Conservation (phyloP, 108 stramenopile species). For the Cyclotella distinguenda region DNA sequence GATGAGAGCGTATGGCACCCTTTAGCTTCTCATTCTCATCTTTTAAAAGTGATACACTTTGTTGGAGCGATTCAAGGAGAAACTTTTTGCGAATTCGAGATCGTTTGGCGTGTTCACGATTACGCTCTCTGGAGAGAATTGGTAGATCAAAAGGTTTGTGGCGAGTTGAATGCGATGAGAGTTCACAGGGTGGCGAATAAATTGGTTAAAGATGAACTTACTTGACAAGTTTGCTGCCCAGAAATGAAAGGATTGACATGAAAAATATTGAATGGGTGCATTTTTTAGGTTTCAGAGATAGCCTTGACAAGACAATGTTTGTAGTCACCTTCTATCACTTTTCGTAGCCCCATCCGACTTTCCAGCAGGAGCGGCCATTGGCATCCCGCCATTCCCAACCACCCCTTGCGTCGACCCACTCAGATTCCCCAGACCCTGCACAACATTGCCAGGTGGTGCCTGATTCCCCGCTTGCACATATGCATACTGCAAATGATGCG, state of each 20-base stretch:
- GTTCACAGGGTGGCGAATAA: too few relatives aligned
- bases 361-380: constrained; percentile 55
- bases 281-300: background rate
- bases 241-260: constrained; percentile 6
- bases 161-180: constrained; percentile 7
- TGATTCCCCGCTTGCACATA: constrained; percentile 43
- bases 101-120: constrained; percentile 93
- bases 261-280: constrained; percentile 4
- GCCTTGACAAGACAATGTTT: background rate
- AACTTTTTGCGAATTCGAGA: constrained; percentile 96
- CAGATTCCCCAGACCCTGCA: constrained; percentile 19
- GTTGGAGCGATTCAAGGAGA: constrained; percentile 92
- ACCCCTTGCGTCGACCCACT: background rate
- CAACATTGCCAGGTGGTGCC: background rate
- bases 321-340: constrained; percentile 19
- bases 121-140: constrained; percentile 64
- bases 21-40: constrained; percentile 88
- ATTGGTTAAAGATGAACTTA: constrained; percentile 11
- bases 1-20: constrained; percentile 62
- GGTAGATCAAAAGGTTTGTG: background rate
- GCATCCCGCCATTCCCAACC: constrained; percentile 1
- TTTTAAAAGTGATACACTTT: constrained; percentile 73
- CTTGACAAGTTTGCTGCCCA: constrained; percentile 44
- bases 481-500: constrained; percentile 84
- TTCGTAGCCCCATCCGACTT: constrained; percentile 37